Evolutionary conservation across 1,284 basidiomycete genomes (phyloP).

Genomic region (Rhodotorula sp.): DNA sequence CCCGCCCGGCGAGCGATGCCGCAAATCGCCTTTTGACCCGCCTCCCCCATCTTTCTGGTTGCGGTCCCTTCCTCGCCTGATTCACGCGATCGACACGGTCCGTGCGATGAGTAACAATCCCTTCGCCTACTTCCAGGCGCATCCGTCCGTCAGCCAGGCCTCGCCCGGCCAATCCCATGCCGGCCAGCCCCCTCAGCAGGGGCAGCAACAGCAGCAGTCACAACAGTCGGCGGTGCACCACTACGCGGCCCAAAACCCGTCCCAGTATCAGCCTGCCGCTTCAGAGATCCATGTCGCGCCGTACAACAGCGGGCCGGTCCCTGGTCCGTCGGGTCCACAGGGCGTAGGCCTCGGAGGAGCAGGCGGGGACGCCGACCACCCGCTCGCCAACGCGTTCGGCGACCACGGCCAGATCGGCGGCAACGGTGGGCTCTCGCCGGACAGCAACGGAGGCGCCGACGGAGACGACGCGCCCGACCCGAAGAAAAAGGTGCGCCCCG

Average conservation of each 20-base stretch:
- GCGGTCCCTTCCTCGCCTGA: too few species aligned
- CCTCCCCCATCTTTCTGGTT: too few species aligned
- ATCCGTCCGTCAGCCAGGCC: too few species aligned
- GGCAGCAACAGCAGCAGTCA: neutral
- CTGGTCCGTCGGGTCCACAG: neutral
- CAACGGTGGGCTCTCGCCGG: neutral
- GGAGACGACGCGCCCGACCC: neutral
- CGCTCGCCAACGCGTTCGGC: neutral
- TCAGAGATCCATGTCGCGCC: neutral
- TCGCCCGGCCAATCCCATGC: neutral
- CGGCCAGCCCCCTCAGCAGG: neutral
- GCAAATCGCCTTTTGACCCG: too few species aligned
- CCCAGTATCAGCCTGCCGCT: neutral
- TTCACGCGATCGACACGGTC: too few species aligned
- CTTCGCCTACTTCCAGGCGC: neutral
- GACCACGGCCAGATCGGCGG: neutral
- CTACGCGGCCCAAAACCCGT: neutral
- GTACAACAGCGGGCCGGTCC: neutral
- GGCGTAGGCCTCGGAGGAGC: neutral
- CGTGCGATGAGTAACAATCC: neutral
- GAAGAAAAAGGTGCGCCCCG: conserved; percentile 10
- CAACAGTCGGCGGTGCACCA: neutral
- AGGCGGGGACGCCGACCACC: neutral
- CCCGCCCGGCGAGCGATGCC: too few species aligned
- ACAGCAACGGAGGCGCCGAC: conserved; percentile 7